These are phyloP conservation scores for Verticillium longisporum DNA, from an alignment of 2,329 filamentous ascomycete species.

Conservation along the genomic window DNA sequence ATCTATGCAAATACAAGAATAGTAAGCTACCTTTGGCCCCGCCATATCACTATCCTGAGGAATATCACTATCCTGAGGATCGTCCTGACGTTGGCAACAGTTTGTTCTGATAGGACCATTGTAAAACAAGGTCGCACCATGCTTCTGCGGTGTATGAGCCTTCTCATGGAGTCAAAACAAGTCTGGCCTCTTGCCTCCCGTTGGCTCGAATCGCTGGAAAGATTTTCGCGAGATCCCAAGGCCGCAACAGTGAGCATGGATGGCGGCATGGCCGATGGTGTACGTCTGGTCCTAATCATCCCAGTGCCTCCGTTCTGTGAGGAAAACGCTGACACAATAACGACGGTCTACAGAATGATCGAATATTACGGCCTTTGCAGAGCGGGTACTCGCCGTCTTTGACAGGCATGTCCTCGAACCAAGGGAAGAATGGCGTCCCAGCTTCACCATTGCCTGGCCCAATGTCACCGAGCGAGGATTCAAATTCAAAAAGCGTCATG, in stretches of 20 bases:
- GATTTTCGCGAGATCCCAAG: conserved; percentile 37
- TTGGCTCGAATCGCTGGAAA: conserved; percentile 43
- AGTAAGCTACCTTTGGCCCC: conserved; percentile 23
- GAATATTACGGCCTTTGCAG: conserved; percentile 17
- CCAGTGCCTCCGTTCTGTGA: neutral
- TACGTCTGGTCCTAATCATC: conserved; percentile 2
- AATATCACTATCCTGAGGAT: neutral
- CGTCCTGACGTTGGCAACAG: conserved; percentile 18
- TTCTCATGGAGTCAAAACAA: conserved; percentile 40
- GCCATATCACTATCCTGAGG: no score
- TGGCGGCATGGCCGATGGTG: conserved; percentile 43
- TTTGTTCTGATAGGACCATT: conserved; percentile 33
- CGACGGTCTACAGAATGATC: conserved; percentile 16
- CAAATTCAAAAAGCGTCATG: conserved; percentile 14
- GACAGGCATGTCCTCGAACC: neutral
- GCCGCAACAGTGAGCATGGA: conserved; percentile 30
- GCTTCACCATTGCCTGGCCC: neutral
- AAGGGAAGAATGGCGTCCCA: neutral
- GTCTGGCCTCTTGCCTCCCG: conserved; percentile 47
- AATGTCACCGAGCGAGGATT: conserved; percentile 10
- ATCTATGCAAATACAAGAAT: conserved; percentile 43
- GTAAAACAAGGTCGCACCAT: conserved; percentile 35
- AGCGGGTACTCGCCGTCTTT: neutral
- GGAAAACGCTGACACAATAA: no score
- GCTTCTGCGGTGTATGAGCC: conserved; percentile 35